Evolutionary conservation across 768 basidiomycete species (phyloP).

Genomic region (Mycena olivaceomarginata): DNA sequence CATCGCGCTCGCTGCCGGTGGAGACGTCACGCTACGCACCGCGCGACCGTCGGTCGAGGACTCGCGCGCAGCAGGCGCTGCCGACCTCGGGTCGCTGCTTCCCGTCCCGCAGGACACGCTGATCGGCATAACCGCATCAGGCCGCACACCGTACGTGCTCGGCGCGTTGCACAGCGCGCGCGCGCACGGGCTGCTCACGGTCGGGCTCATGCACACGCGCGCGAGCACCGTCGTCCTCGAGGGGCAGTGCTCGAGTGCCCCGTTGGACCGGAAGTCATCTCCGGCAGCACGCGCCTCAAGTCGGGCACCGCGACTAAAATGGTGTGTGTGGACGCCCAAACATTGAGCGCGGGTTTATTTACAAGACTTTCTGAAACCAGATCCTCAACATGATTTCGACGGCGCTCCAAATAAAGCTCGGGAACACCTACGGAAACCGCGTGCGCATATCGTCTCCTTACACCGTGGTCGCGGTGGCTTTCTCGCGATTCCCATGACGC

Average conservation of each 20-base stretch:
- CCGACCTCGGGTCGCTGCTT: conserved; percentile 49
- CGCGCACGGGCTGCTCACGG: conserved; percentile 49
- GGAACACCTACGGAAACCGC: conserved; percentile 59
- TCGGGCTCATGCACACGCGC: conserved; percentile 54
- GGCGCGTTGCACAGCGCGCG: conserved; percentile 52
- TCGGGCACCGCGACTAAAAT: conserved; percentile 62
- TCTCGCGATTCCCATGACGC: not conserved
- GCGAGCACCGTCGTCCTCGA: conserved; percentile 50
- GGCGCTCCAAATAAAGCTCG: conserved; percentile 56
- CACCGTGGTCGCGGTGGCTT: not conserved
- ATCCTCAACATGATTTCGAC: conserved; percentile 62
- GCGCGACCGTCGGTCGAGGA: conserved; percentile 58
- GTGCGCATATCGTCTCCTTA: conserved; percentile 41
- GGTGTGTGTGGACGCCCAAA: conserved; percentile 39
- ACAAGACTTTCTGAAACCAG: conserved; percentile 35
- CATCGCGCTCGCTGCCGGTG: conserved; percentile 50
- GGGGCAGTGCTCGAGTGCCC: conserved; percentile 53
- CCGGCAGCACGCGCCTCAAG: conserved; percentile 60
- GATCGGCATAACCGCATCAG: conserved; percentile 59
- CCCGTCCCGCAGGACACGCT: conserved; percentile 52
- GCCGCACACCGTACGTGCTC: conserved; percentile 60
- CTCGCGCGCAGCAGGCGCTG: conserved; percentile 49
- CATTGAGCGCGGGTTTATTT: not conserved
- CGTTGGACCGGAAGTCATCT: conserved; percentile 56
- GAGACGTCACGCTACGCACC: conserved; percentile 53